Percentiles rank a stretch among this genome's conserved stretches.
These are phyloP conservation scores for Fulvia fulva DNA, from an alignment of 2,329 filamentous ascomycete species.

Conservation along the genomic window DNA sequence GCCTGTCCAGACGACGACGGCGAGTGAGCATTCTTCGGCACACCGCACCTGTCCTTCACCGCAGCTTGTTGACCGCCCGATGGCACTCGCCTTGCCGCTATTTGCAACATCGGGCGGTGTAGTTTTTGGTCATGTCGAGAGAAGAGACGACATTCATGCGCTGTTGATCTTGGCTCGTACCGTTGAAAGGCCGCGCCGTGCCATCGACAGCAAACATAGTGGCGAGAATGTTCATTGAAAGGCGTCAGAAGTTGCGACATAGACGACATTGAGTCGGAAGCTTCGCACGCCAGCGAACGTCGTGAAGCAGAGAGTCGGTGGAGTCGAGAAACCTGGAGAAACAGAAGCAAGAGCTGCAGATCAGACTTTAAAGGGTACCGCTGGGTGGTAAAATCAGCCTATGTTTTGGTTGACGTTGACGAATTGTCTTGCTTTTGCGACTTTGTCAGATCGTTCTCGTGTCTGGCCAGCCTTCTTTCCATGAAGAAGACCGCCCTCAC, in stretches of 20 bases:
- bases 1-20: background rate
- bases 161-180: background rate
- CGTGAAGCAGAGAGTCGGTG: slow-evolving; percentile 11
- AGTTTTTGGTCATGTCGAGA: background rate
- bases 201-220: slow-evolving; percentile 6
- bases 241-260: slow-evolving; percentile 4
- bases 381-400: background rate
- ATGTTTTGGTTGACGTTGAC: slow-evolving; percentile 8
- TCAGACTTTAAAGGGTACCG: slow-evolving; percentile 9
- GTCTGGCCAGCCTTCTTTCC: slow-evolving; percentile 45
- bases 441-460: slow-evolving; percentile 30
- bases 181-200: slow-evolving; percentile 3
- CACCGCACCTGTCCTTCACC: background rate
- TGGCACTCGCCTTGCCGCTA: background rate
- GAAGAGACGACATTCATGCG: background rate
- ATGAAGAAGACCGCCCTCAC: slow-evolving; percentile 48
- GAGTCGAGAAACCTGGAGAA: slow-evolving; percentile 19
- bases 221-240: slow-evolving; percentile 16
- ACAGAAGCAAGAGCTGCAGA: slow-evolving; percentile 2
- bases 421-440: slow-evolving; percentile 11
- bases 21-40: background rate
- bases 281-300: slow-evolving; percentile 15
- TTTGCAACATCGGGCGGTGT: background rate
- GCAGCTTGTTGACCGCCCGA: background rate
- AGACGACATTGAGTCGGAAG: slow-evolving; percentile 10